phyloP scores from a whole-genome alignment of 139 green algal species.

The Volvox reticuliferus region DNA sequence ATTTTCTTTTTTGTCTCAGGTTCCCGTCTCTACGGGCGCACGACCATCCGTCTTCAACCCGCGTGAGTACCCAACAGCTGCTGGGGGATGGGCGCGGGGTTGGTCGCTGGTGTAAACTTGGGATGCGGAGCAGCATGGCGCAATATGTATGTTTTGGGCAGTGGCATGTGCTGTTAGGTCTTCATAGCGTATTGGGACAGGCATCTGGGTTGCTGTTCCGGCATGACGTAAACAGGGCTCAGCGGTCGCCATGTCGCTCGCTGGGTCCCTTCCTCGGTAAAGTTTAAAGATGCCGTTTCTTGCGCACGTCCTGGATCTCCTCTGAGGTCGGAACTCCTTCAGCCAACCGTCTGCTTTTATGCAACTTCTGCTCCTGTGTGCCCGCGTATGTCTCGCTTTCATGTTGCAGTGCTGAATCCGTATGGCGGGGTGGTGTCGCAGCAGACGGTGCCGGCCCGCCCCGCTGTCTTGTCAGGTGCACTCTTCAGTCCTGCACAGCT shows the following conservation, averaged over 20 bases:
- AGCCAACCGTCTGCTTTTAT: too few species aligned
- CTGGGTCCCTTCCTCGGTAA: too few species aligned
- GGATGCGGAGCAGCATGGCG: too few species aligned
- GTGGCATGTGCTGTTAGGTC: too few species aligned
- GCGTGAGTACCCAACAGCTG: neutral
- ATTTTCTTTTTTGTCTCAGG: neutral
- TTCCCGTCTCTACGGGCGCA: neutral
- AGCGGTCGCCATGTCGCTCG: too few species aligned
- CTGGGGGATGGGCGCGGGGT: neutral
- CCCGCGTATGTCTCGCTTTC: neutral
- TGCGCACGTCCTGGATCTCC: too few species aligned
- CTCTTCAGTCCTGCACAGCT: conserved; percentile 35
- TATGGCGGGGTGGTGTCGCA: conserved; percentile 1
- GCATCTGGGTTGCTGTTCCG: too few species aligned
- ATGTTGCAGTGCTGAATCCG: conserved; percentile 4
- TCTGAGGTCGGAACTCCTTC: too few species aligned
- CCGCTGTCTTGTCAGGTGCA: neutral
- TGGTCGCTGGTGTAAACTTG: neutral
- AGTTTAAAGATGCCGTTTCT: too few species aligned
- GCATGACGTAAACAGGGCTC: too few species aligned
- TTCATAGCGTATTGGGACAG: too few species aligned
- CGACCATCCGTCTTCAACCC: conserved; percentile 4
- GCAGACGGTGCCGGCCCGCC: conserved; percentile 4
- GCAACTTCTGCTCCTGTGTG: neutral
- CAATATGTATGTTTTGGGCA: too few species aligned